A percentile compares a stretch with the other conserved stretches of the same genome.
These are phyloP conservation scores for Eucalyptus regnans DNA, from an alignment of 345 rosid genomes.

Conservation along the genomic window DNA sequence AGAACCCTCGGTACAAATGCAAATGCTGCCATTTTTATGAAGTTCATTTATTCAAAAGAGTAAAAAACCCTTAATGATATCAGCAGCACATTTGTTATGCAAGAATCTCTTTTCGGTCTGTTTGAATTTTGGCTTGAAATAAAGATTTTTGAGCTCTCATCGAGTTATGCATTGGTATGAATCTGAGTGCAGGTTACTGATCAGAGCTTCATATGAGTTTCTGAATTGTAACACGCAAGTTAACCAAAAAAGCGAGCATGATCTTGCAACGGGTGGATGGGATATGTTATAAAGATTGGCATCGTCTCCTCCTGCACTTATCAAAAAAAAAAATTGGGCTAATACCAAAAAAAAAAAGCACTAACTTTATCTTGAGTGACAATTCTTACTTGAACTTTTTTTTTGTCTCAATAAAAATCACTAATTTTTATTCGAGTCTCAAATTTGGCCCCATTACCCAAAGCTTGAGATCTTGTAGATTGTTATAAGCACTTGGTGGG, in stretches of 20 bases:
- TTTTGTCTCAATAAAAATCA: no score
- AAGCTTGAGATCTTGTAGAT: no score
- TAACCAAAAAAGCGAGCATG: not conserved
- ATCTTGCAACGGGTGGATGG: not conserved
- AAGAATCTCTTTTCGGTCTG: no score
- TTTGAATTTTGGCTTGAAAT: no score
- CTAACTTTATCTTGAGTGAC: no score
- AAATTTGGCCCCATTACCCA: no score
- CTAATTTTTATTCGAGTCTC: no score
- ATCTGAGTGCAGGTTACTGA: no score
- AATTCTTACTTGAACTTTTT: no score
- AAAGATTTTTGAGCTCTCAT: no score
- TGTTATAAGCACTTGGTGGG: no score
- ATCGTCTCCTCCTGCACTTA: not conserved
- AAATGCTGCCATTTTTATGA: not conserved
- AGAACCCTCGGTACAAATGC: not conserved
- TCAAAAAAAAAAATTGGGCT: not conserved
- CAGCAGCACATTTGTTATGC: not conserved
- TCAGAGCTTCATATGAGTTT: not conserved
- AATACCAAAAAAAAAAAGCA: fast-evolving
- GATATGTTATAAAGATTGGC: not conserved
- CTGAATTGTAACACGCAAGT: not conserved
- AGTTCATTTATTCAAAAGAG: not conserved
- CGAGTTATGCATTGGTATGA: no score
- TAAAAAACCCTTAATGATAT: not conserved